Evolutionary conservation across 352 stramenopile species (phyloP).

Genomic region (Saprolegnia parasitica): DNA sequence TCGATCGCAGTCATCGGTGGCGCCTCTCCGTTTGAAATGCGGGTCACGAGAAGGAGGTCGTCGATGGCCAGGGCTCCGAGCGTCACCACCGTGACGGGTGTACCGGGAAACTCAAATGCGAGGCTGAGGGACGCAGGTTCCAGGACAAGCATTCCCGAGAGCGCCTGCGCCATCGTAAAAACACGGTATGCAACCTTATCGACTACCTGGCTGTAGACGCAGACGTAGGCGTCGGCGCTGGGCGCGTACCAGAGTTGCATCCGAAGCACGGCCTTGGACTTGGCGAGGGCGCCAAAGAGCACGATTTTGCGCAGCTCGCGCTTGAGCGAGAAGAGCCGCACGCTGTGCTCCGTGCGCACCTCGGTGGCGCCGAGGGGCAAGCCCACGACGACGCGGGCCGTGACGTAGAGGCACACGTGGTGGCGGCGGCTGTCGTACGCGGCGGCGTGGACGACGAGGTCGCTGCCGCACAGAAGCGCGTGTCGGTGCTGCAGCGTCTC

Average conservation of each 20-base stretch:
- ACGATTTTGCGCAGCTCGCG: constrained; percentile 53
- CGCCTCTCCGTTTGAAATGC: background rate
- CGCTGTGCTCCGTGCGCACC: constrained; percentile 37
- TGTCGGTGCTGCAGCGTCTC: constrained; percentile 69
- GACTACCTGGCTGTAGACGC: constrained; percentile 41
- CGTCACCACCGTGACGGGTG: constrained; percentile 38
- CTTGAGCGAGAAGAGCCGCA: constrained; percentile 68
- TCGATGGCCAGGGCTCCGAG: constrained; percentile 43
- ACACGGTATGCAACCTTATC: background rate
- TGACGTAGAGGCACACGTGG: constrained; percentile 64
- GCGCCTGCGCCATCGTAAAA: constrained; percentile 19
- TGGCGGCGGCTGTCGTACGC: constrained; percentile 65
- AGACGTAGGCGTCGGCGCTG: constrained; percentile 53
- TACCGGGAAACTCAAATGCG: constrained; percentile 48
- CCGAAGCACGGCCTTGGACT: constrained; percentile 20
- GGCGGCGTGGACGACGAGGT: constrained; percentile 45
- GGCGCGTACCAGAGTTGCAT: constrained; percentile 14
- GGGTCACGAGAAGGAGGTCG: constrained; percentile 44
- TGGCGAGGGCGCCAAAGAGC: constrained; percentile 51
- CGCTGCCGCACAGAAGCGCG: constrained; percentile 50
- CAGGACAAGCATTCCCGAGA: constrained; percentile 52
- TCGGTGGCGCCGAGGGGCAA: constrained; percentile 13
- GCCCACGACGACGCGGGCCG: constrained; percentile 30
- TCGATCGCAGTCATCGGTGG: constrained; percentile 1
- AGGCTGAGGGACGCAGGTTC: constrained; percentile 57